Percentiles rank a stretch among this genome's conserved stretches.
phyloP scores from a whole-genome alignment of 768 basidiomycete species.

The Naematelia encephala region DNA sequence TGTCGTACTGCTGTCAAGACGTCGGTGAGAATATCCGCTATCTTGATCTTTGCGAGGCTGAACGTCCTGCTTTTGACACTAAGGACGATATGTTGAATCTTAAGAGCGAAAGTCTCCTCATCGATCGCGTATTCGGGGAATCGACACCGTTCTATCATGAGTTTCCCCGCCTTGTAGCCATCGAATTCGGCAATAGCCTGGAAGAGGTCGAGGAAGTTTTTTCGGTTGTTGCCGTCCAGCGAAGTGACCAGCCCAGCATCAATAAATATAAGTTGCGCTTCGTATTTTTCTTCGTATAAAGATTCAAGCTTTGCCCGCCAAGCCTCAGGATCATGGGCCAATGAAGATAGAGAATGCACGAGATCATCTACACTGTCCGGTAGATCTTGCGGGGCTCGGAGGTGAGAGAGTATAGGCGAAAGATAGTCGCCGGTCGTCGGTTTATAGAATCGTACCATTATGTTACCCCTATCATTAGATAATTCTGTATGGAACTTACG shows the following conservation, averaged over 20 bases:
- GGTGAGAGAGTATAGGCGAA: constrained; percentile 61
- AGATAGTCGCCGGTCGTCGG: constrained; percentile 66
- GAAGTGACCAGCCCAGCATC: constrained; percentile 93
- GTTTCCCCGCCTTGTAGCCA: constrained; percentile 87
- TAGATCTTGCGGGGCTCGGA: constrained; percentile 50
- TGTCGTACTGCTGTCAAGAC: constrained; percentile 79
- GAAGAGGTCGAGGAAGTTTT: constrained; percentile 95
- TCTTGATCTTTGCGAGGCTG: constrained; percentile 92
- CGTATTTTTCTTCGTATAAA: constrained; percentile 69
- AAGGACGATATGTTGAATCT: constrained; percentile 94
- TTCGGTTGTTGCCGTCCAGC: constrained; percentile 73
- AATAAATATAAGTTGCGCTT: constrained; percentile 92
- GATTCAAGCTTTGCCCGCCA: constrained; percentile 70
- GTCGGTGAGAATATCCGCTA: constrained; percentile 85
- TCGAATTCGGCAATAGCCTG: constrained; percentile 94
- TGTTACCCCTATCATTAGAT: constrained; percentile 63
- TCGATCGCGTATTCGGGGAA: constrained; percentile 86
- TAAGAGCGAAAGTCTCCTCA: constrained; percentile 90
- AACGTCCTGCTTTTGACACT: constrained; percentile 95
- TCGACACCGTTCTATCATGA: constrained; percentile 94
- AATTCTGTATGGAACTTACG: constrained; percentile 29
- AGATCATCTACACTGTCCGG: constrained; percentile 52
- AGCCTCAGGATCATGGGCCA: constrained; percentile 57
- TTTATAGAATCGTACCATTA: constrained; percentile 94
- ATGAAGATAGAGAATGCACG: constrained; percentile 64